phyloP scores from a whole-genome alignment of 129 eudicot genomes.

The sunflower (Helianthus annuus) region DNA sequence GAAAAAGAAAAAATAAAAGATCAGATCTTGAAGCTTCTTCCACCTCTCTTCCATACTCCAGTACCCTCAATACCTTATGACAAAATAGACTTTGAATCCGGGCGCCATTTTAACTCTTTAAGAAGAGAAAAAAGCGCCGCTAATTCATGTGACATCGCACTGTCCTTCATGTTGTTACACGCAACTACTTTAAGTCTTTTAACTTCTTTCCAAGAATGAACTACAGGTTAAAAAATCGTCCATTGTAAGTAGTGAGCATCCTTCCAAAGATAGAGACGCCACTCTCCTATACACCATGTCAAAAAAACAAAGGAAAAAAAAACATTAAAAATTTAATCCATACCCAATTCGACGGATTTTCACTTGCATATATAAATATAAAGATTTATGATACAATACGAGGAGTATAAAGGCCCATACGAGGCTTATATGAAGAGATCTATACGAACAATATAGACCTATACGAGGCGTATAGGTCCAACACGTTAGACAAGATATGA shows the following conservation, averaged over 20 bases:
- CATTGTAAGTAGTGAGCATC: slow-evolving; percentile 82
- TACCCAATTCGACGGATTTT: background rate
- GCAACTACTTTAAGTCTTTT: slow-evolving; percentile 78
- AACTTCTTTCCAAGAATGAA: slow-evolving; percentile 80
- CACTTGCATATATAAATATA: slow-evolving; percentile 2
- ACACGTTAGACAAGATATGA: too few relatives aligned
- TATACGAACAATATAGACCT: too few relatives aligned
- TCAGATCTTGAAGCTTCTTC: slow-evolving; percentile 66
- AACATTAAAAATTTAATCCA: background rate
- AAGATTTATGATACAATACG: background rate
- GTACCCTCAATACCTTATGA: slow-evolving; percentile 78
- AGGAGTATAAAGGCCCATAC: too few relatives aligned
- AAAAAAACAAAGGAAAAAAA: slow-evolving; percentile 10
- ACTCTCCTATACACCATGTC: slow-evolving; percentile 54
- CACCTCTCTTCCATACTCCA: slow-evolving; percentile 85
- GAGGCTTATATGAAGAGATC: too few relatives aligned
- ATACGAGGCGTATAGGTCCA: too few relatives aligned
- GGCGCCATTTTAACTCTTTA: slow-evolving; percentile 82
- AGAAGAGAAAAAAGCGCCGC: slow-evolving; percentile 76
- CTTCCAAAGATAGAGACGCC: slow-evolving; percentile 73
- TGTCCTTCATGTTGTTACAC: slow-evolving; percentile 80
- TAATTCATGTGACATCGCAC: slow-evolving; percentile 70
- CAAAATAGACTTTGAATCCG: slow-evolving; percentile 81
- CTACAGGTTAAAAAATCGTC: slow-evolving; percentile 75
- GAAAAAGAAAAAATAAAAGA: background rate